Base-by-base conservation (phyloP, 306 rosid species). In the Sicyos edulis region DNA sequence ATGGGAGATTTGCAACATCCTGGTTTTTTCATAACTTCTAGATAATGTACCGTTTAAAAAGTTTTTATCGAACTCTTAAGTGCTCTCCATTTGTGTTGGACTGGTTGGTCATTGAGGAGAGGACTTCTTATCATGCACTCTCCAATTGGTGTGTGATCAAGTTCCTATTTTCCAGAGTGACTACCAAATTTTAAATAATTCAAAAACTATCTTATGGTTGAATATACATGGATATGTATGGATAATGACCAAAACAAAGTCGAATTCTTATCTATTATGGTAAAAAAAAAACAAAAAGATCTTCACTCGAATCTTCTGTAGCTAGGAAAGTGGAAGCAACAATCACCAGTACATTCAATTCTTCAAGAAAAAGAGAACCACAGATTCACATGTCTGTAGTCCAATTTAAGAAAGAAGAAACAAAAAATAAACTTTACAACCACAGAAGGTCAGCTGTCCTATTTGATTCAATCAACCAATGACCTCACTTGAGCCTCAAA, bases 71-170 rank as follows among this genome's bases (percentile, higher is more conserved):
- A 61, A 4, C 14, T 32, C 47, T 61, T 61, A 16, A 16, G 22
- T 8, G 16, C 10, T 61, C 68, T 61, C 7, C 68, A 34, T 7
- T 61, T 29, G 22, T 7, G 21, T 61, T 60, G 63, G 63, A 57
- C 10, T 57, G 63, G 67, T 8, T 37, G 68, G 49, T 29, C 68
- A 32, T 61, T 34, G 68, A 61, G 49, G 68, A 57, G 62, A 34
- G 22, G 22, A 5, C 37, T 32, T 32, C 7, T 61, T 16, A 16
- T 61, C 26, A 32, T 32, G 42, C 64, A 58, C 13, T 58, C 13
- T 16, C 34, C 54, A 44, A 44, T 11, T 65, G 15, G 24, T 5
- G 37, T 42, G 29, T n/a, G 1, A 65, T 44, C n/a, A 19, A 42
- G 42, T 42, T 40, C 26, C 24, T n/a, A 17, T 42, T 40, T 6